Base-by-base conservation (phyloP, 352 stramenopile genomes). In the Phytophthora citrophthora region DNA sequence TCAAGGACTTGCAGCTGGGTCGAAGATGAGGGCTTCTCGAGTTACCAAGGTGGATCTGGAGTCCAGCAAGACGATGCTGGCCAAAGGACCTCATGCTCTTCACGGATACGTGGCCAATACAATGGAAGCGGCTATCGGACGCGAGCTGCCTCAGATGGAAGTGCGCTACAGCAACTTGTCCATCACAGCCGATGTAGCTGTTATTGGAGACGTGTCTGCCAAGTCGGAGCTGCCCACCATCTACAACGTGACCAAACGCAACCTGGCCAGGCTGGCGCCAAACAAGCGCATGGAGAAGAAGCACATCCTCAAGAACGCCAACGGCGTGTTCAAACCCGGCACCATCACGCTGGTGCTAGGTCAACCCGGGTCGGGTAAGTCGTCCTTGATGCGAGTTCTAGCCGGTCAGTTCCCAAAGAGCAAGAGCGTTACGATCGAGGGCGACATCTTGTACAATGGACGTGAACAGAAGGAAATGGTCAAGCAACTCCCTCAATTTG, bases 121-220 rank as follows among this genome's bases (percentile, higher is more conserved):
- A 15, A 39, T 81, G 20, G 73, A 78, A 46, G 51, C 49, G 9
- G 73, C 65, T 4, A 46, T 81, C 29, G 66, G 62, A 7, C 69
- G 69, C 0, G 56, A 58, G 23, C 58, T 81, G 50, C 65, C 73
- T 8, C 69, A 71, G 54, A 78, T 81, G 61, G 69, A 81, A 44
- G 53, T 81, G 40, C 73, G 63, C 16, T 59, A 59, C 39, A 61
- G 15, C 32, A 61, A 71, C 15, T 16, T 71, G 34, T 61, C 40
- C 2, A 52, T 71, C 24, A 58, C 56, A 16, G 56, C 46, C n/a
- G 61, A 76, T n/a, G 32, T 72, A 13, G 31, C 67, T 13, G 54
- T 81, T 11, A 58, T 53, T 13, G 32, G 54, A 5, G 50, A 62
- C 12, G 44, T 62, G 12, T 50, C 49, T 12, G 32, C 34, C 26